A percentile compares a stretch with the other conserved stretches of the same genome.
Evolutionary conservation across 1,284 basidiomycete genomes (phyloP).

Genomic region (Boletellus deceptivus): DNA sequence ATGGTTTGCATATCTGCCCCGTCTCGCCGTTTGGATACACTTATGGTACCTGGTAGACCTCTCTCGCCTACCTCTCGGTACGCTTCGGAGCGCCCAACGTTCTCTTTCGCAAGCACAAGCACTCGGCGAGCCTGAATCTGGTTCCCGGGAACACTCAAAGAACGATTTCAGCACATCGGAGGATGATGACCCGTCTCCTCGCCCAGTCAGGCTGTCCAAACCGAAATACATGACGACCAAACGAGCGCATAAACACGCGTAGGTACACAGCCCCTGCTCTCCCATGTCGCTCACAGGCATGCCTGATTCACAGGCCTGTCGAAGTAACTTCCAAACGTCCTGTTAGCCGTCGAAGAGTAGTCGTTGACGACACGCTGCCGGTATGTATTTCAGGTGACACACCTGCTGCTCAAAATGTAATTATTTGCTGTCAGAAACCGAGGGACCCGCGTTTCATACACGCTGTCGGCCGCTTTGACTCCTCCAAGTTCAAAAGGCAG

Average conservation of each 20-base stretch:
- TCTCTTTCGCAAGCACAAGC: constrained; percentile 44
- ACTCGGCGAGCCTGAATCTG: constrained; percentile 37
- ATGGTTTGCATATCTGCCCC: constrained; percentile 19
- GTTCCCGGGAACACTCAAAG: constrained; percentile 24
- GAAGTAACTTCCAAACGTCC: constrained; percentile 87
- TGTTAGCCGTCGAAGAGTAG: constrained; percentile 74
- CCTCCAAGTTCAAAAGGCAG: constrained; percentile 67
- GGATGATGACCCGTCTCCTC: constrained; percentile 26
- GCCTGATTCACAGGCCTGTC: constrained; percentile 55
- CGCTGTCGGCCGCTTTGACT: constrained; percentile 69
- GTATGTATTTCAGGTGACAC: constrained; percentile 43
- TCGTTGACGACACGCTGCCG: constrained; percentile 67
- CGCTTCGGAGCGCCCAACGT: constrained; percentile 63
- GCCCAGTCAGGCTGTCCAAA: constrained; percentile 35
- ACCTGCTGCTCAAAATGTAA: not conserved
- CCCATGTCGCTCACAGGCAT: not conserved
- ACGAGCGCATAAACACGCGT: constrained; percentile 88
- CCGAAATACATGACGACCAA: constrained; percentile 51
- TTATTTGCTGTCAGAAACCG: constrained; percentile 49
- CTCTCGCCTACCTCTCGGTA: constrained; percentile 59
- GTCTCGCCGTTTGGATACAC: constrained; percentile 3
- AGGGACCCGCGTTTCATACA: constrained; percentile 91
- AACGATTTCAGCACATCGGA: constrained; percentile 29
- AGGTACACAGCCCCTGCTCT: constrained; percentile 36
- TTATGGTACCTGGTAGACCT: constrained; percentile 41